Evolutionary conservation across 371 early-diverging fungal species (phyloP).

Genomic region (Rhizopus arrhizus): DNA sequence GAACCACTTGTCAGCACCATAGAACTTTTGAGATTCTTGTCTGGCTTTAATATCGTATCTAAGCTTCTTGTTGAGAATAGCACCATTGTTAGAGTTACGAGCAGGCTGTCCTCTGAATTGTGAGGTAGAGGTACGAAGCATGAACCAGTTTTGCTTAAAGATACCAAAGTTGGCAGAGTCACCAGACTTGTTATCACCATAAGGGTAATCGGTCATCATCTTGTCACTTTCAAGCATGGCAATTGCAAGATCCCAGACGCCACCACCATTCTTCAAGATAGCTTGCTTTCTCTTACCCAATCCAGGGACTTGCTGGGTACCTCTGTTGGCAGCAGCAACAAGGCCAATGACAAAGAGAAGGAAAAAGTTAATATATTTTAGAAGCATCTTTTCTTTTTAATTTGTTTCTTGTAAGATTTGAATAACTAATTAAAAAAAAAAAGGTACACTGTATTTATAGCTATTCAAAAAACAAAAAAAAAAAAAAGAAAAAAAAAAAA

Average conservation of each 20-base stretch:
- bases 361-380: background rate
- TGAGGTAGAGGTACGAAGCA: conserved; percentile 8
- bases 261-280: conserved; percentile 8
- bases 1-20: conserved; percentile 12
- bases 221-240: conserved; percentile 12
- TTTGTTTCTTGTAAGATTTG: too few species aligned
- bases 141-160: conserved; percentile 14
- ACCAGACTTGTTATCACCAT: conserved; percentile 8
- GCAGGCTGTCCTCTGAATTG: conserved; percentile 2
- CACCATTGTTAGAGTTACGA: background rate
- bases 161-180: conserved; percentile 17
- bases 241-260: conserved; percentile 9
- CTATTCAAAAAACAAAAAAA: too few species aligned
- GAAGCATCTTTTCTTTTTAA: background rate
- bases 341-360: background rate
- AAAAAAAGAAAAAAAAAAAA: too few species aligned
- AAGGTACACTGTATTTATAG: too few species aligned
- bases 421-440: too few species aligned
- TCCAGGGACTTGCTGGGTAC: background rate
- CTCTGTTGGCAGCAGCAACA: background rate
- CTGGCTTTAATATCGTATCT: conserved; percentile 8
- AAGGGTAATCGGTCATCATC: conserved; percentile 3
- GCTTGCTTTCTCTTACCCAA: conserved; percentile 11
- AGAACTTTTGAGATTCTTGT: conserved; percentile 11
- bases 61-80: background rate